Evolutionary conservation across 371 early-diverging fungal species (phyloP), one percentile per base, ranked within the genome.

Genomic region (Fennellomyces sp.): DNA sequence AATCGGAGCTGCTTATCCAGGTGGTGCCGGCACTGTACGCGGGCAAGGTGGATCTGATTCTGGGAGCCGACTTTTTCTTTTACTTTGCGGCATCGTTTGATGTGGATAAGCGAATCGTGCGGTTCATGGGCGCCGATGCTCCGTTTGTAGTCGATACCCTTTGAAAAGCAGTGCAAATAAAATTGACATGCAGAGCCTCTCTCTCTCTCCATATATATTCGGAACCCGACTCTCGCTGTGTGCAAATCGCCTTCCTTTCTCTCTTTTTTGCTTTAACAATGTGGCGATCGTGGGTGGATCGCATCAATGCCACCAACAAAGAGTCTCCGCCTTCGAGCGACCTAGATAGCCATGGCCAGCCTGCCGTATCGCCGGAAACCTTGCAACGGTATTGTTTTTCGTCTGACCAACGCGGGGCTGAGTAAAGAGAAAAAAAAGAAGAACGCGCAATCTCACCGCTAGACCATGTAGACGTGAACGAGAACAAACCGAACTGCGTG

Each of bases 251-350:
- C 26, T 35, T 15, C 26, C 29, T 21, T 17, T 51, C 26, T 28
- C 35, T 28, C 6, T 21, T 56, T 56, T 13, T 45, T 29, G 27
- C 13, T 39, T 56, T 5, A 56, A 61, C 66, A 64, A 60, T 60
- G 61, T 79, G 80, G 80, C 60, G 74, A 66, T 76, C 80, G 17
- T 79, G 80, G 80, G 80, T 79, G 28, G 80, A 76, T 61, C 71
- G 70, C 31, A 73, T 79, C 49, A 79, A 79, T 48, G 72, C 76
- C 8, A 55, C 71, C 30, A 64, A 58, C 29, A 65, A 36, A 47
- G 53, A 59, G 15, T 48, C 56, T 19, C 41, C 36, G 31, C 29
- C 13, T 36, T 29, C 27, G 6, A 33, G 62, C 27, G 39, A 23
- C 27, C 41, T 48, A 13, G 11, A 15, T 7, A 29, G 19, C 7